Conservation (phyloP, 768 basidiomycete species). For the Thelephora aurantiotincta region DNA sequence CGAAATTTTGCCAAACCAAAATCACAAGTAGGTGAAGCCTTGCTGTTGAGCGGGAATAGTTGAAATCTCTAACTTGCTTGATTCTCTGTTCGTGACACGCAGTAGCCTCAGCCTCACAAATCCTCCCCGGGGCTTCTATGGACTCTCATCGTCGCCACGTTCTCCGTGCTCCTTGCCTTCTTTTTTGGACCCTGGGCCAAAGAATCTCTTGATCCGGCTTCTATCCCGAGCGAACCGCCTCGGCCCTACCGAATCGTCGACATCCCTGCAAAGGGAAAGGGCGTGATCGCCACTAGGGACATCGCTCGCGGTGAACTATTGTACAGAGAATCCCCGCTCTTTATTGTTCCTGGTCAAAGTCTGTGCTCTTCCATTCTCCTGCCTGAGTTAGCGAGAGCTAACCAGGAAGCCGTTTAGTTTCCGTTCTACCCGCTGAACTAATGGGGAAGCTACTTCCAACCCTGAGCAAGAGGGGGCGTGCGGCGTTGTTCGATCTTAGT, state of each 20-base stretch:
- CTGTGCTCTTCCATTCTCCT: constrained; percentile 9
- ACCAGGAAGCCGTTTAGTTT: constrained; percentile 16
- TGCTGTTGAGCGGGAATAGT: too few species aligned
- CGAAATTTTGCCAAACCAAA: too few species aligned
- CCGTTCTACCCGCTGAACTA: constrained; percentile 30
- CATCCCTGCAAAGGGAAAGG: constrained; percentile 41
- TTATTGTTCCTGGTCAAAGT: constrained; percentile 38
- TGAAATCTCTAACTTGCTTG: too few species aligned
- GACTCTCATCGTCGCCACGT: too few species aligned
- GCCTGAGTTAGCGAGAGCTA: neutral
- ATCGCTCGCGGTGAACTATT: constrained; percentile 50
- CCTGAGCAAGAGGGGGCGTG: constrained; percentile 19
- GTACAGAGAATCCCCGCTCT: constrained; percentile 38
- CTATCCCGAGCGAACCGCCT: neutral
- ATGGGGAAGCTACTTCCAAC: constrained; percentile 22
- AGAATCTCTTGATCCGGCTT: neutral
- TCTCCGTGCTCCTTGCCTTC: too few species aligned
- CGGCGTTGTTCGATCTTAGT: constrained; percentile 39
- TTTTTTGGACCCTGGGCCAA: too few species aligned
- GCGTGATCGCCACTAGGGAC: constrained; percentile 34
- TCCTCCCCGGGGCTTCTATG: too few species aligned
- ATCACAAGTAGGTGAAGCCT: too few species aligned
- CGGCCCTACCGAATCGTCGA: constrained; percentile 27
- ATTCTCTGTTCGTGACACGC: too few species aligned
- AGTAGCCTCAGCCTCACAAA: too few species aligned